Percentiles rank a stretch among this genome's conserved stretches.
These are phyloP conservation scores for Alternaria arborescens DNA, from an alignment of 2,329 filamentous ascomycete species.

Conservation along the genomic window DNA sequence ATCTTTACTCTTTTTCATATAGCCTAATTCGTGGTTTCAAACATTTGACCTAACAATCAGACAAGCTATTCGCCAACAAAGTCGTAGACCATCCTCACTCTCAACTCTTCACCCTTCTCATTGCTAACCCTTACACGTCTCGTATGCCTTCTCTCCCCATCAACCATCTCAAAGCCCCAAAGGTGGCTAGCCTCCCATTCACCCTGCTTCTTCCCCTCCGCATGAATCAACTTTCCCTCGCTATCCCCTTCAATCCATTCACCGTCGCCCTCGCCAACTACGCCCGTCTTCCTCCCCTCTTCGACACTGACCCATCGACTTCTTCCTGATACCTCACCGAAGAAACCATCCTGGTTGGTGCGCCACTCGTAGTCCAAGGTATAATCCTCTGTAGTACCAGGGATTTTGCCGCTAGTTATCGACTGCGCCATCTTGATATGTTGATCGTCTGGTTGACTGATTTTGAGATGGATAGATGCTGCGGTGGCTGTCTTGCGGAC, in stretches of 20 bases:
- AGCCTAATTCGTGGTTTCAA: background rate
- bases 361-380: conserved; percentile 23
- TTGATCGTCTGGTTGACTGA: conserved; percentile 18
- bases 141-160: conserved; percentile 19
- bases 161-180: conserved; percentile 23
- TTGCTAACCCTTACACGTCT: conserved; percentile 20
- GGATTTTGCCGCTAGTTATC: conserved; percentile 20
- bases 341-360: conserved; percentile 24
- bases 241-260: conserved; percentile 23
- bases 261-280: conserved; percentile 6
- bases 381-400: conserved; percentile 22
- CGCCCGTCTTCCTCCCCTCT: conserved; percentile 12
- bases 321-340: conserved; percentile 19
- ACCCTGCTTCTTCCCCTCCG: conserved; percentile 18
- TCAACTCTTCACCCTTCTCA: conserved; percentile 17
- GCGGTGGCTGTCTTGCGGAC: conserved; percentile 20
- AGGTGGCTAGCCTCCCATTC: conserved; percentile 25
- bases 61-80: conserved; percentile 16
- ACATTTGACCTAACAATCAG: background rate
- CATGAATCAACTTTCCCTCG: conserved; percentile 17
- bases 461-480: conserved; percentile 24
- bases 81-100: conserved; percentile 20
- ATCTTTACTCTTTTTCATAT: too few relatives aligned
- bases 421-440: conserved; percentile 24
- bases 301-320: conserved; percentile 23